Percentiles rank a stretch among this genome's conserved stretches.
These are phyloP conservation scores for Taphrina sp. DNA, from an alignment of 1,139 yeast genomes.

Conservation along the genomic window DNA sequence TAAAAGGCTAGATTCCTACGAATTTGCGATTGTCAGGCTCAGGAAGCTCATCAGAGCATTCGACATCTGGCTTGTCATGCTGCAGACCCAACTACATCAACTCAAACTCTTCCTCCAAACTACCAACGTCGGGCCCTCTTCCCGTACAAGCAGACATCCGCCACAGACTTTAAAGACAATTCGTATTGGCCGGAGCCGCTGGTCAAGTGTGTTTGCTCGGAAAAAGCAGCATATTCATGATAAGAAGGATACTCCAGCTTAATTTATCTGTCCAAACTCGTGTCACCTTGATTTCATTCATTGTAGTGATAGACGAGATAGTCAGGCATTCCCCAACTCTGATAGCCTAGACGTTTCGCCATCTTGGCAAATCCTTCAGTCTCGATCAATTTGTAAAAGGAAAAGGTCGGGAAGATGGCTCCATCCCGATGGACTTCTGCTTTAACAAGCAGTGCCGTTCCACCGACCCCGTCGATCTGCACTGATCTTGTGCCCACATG, in stretches of 20 bases:
- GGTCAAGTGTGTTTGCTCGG: no score
- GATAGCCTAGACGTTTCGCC: slow-evolving; percentile 92
- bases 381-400: slow-evolving; percentile 93
- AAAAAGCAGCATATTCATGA: not conserved
- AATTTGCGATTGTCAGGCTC: not conserved
- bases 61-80: not conserved
- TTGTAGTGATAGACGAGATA: slow-evolving; percentile 76
- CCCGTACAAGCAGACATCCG: no score
- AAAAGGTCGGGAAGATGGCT: slow-evolving; percentile 98
- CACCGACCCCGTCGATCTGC: slow-evolving; percentile 95
- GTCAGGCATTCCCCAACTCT: slow-evolving; percentile 88
- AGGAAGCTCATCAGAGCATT: not conserved
- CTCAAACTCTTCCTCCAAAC: no score
- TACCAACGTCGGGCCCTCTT: no score
- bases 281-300: slow-evolving; percentile 41
- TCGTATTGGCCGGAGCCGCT: no score
- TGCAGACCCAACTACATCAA: not conserved
- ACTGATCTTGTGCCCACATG: slow-evolving; percentile 6
- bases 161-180: no score
- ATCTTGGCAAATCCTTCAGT: slow-evolving; percentile 98
- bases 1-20: no score
- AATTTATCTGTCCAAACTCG: not conserved
- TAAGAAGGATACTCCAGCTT: not conserved
- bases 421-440: slow-evolving; percentile 99
- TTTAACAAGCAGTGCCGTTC: slow-evolving; percentile 86